Evolutionary conservation across 306 rosid genomes (phyloP), one percentile per base, ranked within the genome.

Genomic region (Lupinus albus): DNA sequence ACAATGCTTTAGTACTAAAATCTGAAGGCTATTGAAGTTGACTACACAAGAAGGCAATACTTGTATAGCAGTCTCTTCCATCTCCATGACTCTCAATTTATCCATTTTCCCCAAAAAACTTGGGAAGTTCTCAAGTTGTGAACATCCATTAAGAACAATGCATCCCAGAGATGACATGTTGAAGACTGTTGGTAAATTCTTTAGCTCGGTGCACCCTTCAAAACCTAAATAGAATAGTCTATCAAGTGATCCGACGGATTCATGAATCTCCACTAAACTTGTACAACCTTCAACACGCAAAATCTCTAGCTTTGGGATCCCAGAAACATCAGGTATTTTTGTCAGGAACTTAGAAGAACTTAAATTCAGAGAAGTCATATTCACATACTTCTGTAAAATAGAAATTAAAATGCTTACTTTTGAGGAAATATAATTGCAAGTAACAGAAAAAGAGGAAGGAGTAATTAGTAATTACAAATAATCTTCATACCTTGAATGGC

Each of bases 291-390:
- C 68, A 39, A 78, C 78, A 30, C 21, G 42, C 21, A 78, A 14
- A 16, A 11, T 48, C 64, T 57, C 59, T 41, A 78, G 65, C 17
- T 65, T 78, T 17, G 81, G 81, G 20, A 72, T 50, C 0, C 74
- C 71, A 36, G 76, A 78, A 14, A 78, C 18, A 50, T 71, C 81
- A 50, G 81, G 78, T 49, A 78, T 5, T n/a, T 64, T 50, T 39
- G 67, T 30, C 8, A 78, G 41, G 46, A 42, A 42, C 14, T 78
- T 69, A 18, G 50, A 71, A 17, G 61, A 39, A 30, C 63, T 49
- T 30, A 78, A 48, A 58, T 78, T 78, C 15, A 78, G 38, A 13
- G 55, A 39, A 48, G 41, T 64, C 77, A 78, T 15, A 49, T 56
- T 48, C 30, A 17, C 65, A 49, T 55, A 71, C 38, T 45, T 69